Conservation (phyloP, 805 yeast species). For the Ogataea trehalophila region DNA sequence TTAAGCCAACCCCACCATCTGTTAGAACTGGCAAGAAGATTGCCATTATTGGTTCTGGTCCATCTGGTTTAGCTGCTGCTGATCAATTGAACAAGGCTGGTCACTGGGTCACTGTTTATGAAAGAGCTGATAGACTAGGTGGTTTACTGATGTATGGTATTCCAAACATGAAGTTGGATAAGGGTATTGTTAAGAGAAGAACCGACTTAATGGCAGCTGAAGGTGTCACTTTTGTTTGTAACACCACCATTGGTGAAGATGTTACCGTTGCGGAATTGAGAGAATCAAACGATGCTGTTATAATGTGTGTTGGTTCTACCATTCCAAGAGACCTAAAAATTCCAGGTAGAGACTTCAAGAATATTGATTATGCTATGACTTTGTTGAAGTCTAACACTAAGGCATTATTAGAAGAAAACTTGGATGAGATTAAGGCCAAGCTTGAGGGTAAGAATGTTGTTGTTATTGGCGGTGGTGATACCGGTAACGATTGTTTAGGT, state of each 20-base stretch:
- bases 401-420: constrained; percentile 75
- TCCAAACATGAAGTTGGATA: constrained; percentile 98
- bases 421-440: constrained; percentile 68
- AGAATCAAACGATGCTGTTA: constrained; percentile 69
- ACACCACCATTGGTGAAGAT: constrained; percentile 82
- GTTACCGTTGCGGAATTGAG: constrained; percentile 66
- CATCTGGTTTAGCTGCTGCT: constrained; percentile 95
- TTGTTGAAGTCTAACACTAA: constrained; percentile 83
- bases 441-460: constrained; percentile 85
- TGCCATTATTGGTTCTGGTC: constrained; percentile 94
- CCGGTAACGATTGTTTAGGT: constrained; percentile 98
- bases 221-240: constrained; percentile 76
- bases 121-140: constrained; percentile 93
- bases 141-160: constrained; percentile 98
- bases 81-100: constrained; percentile 97
- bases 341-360: constrained; percentile 87
- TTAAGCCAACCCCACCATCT: constrained; percentile 74
- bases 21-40: constrained; percentile 78
- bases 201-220: constrained; percentile 85
- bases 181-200: constrained; percentile 88
- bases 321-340: constrained; percentile 93
- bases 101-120: constrained; percentile 85
- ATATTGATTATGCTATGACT: constrained; percentile 94
- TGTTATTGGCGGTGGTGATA: constrained; percentile 99
- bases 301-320: constrained; percentile 91